Evolutionary conservation across 2,329 filamentous ascomycete species (phyloP).

Genomic region (Aureobasidium subglaciale): DNA sequence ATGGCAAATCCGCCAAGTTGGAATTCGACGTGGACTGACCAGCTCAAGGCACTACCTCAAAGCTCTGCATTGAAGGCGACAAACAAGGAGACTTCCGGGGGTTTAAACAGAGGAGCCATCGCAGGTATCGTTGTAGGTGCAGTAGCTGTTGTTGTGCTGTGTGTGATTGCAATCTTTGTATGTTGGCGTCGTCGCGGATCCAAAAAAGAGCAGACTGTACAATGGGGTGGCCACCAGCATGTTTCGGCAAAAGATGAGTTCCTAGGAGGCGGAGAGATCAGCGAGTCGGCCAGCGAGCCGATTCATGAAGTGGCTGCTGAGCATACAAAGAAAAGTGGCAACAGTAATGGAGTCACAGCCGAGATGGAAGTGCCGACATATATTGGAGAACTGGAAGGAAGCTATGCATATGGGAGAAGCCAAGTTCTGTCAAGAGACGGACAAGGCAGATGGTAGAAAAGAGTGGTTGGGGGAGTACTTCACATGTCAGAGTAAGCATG

Average conservation of each 20-base stretch:
- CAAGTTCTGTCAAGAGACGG: background rate
- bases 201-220: background rate
- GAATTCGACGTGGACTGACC: background rate
- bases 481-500: slow-evolving; percentile 1
- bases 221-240: background rate
- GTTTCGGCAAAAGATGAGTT: background rate
- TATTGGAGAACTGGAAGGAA: background rate
- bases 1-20: slow-evolving; percentile 5
- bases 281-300: background rate
- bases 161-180: background rate
- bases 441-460: background rate
- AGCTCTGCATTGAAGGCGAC: background rate
- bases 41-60: background rate
- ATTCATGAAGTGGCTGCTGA: background rate
- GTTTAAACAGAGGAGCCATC: background rate
- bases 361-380: background rate
- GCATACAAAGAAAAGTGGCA: background rate
- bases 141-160: background rate
- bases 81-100: background rate
- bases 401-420: background rate
- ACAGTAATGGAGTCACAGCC: background rate
- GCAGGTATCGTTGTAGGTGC: background rate
- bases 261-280: background rate
- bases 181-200: background rate
- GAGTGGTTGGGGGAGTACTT: background rate